Percentiles rank a stretch among this genome's conserved stretches.
phyloP scores from a whole-genome alignment of 345 rosid genomes.

The Leavenworthia alabamica region DNA sequence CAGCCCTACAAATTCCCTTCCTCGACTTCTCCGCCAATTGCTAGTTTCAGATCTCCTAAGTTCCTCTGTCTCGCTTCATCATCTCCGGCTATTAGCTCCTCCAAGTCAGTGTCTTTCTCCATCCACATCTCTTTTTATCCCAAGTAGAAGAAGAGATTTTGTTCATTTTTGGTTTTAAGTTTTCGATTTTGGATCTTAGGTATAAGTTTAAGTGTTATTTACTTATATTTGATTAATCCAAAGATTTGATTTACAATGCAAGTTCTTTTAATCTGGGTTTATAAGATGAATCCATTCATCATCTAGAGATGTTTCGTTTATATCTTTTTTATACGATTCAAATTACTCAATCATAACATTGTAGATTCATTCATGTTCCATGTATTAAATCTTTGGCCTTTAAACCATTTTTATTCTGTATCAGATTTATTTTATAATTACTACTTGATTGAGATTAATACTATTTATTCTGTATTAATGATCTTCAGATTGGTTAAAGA shows the following conservation, averaged over 20 bases:
- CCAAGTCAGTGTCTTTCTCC: constrained; percentile 40
- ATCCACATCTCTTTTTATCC: constrained; percentile 3
- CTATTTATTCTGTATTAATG: neutral
- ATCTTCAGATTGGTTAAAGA: constrained; percentile 5
- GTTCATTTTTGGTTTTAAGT: constrained; percentile 1
- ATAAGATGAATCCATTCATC: neutral
- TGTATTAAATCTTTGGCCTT: neutral
- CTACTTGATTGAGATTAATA: neutral
- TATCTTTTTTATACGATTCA: neutral
- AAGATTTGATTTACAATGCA: neutral
- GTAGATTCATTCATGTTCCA: neutral
- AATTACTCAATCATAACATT: neutral
- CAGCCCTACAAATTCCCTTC: constrained; percentile 51
- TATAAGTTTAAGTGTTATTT: neutral
- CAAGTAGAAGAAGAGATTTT: constrained; percentile 5
- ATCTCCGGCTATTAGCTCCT: constrained; percentile 64
- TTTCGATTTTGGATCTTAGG: constrained; percentile 30
- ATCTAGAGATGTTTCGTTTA: constrained; percentile 2
- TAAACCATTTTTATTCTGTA: no score
- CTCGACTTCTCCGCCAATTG: constrained; percentile 50
- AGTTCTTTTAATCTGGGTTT: constrained; percentile 2
- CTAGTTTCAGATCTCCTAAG: constrained; percentile 71
- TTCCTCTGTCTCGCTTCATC: constrained; percentile 39
- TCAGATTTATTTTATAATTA: no score
- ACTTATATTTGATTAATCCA: constrained; percentile 3